phyloP scores from a whole-genome alignment of 768 basidiomycete genomes.

The Pleurotus platypus region DNA sequence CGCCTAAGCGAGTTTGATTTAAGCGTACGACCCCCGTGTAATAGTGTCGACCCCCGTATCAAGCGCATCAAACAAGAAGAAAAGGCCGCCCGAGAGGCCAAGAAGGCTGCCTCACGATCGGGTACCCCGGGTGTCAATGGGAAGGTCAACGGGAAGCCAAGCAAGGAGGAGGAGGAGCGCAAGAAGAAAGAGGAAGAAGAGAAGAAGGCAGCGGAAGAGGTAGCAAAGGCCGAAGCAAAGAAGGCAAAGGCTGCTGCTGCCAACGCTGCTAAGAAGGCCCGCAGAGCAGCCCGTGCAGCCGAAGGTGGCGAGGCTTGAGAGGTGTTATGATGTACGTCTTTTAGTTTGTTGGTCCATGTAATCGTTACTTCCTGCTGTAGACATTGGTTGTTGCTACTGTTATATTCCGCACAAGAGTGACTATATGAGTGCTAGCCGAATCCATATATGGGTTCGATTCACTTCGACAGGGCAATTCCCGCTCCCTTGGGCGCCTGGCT shows the following conservation, averaged over 20 bases:
- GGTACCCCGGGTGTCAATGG: constrained; percentile 40
- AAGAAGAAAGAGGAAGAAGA: constrained; percentile 69
- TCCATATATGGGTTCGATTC: too few relatives aligned
- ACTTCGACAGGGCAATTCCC: too few relatives aligned
- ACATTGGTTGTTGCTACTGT: too few relatives aligned
- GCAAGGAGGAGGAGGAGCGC: constrained; percentile 72
- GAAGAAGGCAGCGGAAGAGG: constrained; percentile 78
- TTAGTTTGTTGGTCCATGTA: not conserved
- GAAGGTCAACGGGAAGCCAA: constrained; percentile 38
- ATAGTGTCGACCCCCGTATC: constrained; percentile 84
- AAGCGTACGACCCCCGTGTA: not conserved
- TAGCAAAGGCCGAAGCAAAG: constrained; percentile 84
- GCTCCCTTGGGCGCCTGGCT: too few relatives aligned
- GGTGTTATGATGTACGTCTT: not conserved
- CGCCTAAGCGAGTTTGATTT: not conserved
- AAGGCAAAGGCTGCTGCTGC: constrained; percentile 84
- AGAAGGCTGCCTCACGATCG: constrained; percentile 46
- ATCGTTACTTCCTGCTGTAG: too few relatives aligned
- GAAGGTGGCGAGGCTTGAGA: constrained; percentile 37
- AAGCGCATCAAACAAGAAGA: constrained; percentile 96
- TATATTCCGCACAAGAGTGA: too few relatives aligned
- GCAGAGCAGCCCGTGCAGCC: constrained; percentile 37
- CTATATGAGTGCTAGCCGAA: too few relatives aligned
- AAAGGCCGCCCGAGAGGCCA: constrained; percentile 90
- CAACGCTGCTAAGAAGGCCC: constrained; percentile 88